Conservation (phyloP, 2,329 filamentous ascomycete species). For the Phialophora chinensis region DNA sequence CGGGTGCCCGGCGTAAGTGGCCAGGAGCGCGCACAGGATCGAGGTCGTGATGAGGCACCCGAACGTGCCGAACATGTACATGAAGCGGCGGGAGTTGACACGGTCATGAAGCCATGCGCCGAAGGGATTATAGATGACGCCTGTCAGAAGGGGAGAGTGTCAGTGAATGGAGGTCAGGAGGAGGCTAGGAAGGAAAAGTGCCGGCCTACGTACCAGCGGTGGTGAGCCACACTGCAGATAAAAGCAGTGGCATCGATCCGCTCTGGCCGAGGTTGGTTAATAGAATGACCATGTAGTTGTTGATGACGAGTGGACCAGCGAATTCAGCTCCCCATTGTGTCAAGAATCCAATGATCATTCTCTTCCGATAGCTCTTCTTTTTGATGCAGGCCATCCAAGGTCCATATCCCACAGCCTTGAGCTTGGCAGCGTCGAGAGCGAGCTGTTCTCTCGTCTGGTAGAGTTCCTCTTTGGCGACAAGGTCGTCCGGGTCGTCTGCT, state of each 20-base stretch:
- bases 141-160: not conserved
- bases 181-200: conserved; percentile 7
- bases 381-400: conserved; percentile 55
- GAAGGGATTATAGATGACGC: conserved; percentile 49
- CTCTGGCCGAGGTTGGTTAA: conserved; percentile 47
- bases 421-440: conserved; percentile 40
- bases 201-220: conserved; percentile 46
- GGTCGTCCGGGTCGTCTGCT: conserved; percentile 48
- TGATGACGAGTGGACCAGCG: conserved; percentile 58
- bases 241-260: conserved; percentile 50
- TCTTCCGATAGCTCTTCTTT: conserved; percentile 57
- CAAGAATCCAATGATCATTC: conserved; percentile 59
- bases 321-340: conserved; percentile 62
- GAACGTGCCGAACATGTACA: conserved; percentile 51
- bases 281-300: conserved; percentile 53
- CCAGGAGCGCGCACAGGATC: conserved; percentile 47
- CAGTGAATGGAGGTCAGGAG: not conserved
- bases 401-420: conserved; percentile 48
- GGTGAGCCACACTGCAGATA: conserved; percentile 55
- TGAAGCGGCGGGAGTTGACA: conserved; percentile 50
- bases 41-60: conserved; percentile 50
- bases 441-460: conserved; percentile 43
- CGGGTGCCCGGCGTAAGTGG: conserved; percentile 44
- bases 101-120: conserved; percentile 50
- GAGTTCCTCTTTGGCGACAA: conserved; percentile 49